Evolutionary conservation across 1,284 basidiomycete species (phyloP), one percentile per base, ranked within the genome.

Genomic region (Chalciporus piperatoides): DNA sequence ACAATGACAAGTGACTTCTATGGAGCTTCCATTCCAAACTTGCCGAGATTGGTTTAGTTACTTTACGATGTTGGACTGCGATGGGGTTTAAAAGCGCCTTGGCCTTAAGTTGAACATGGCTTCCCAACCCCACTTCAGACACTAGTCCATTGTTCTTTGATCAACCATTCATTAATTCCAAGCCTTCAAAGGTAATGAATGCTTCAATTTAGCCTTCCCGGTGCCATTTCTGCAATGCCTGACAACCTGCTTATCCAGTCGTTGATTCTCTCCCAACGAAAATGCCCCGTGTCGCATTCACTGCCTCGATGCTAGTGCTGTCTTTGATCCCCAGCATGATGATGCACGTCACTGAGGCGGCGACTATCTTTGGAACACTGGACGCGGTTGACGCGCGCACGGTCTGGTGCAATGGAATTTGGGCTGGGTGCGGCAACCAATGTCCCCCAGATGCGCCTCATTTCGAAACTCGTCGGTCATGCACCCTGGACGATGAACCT

Each of bases 381-480:
- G n/a, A 12, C 32, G 24, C n/a, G 15, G 19, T 17, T 11, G 21
- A 33, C 23, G 9, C 19, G 15, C 48, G 39, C 6, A 28, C 47
- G 15, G 24, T 46, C 7, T 50, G 45, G 49, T 59, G 48, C 37
- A 21, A 33, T 19, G 54, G 51, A 21, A 1, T 48, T 25, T 57
- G 56, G 54, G 27, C 40, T 23, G 59, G 44, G 12, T 59, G 48
- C 14, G 48, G 56, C 21, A 14, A 44, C n/a, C 53, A 40, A n/a
- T 53, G 57, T 25, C 37, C 49, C 15, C 2, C 46, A 23, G 11
- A 44, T 14, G 45, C 46, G 2, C 45, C 52, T 1, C 41, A 58
- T 27, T 56, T 59, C 33, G 46, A 59, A 51, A 61, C 42, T 6
- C 49, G 45, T 9, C 44, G 54, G 30, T n/a, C 44, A 23, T 50